A percentile compares a stretch with the other conserved stretches of the same genome.
phyloP scores from a whole-genome alignment of 805 yeast species.

The Candida golubevii region DNA sequence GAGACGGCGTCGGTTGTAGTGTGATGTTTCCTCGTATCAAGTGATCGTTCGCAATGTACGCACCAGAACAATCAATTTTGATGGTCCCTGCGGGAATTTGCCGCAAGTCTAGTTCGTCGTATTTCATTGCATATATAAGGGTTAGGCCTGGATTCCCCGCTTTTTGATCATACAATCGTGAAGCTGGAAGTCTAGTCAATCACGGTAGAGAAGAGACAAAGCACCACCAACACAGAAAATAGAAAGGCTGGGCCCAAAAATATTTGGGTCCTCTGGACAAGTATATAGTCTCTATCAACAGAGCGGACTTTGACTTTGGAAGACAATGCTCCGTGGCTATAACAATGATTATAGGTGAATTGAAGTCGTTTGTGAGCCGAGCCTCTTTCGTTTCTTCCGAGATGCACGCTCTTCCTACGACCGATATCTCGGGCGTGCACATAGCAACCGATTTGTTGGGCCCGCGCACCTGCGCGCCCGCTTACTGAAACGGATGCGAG shows the following conservation, averaged over 20 bases:
- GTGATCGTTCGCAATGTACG: constrained; percentile 42
- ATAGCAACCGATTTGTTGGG: constrained; percentile 2
- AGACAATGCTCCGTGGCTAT: too few relatives aligned
- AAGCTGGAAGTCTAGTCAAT: too few relatives aligned
- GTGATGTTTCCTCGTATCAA: constrained; percentile 22
- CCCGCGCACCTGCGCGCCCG: background rate
- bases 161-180: too few relatives aligned
- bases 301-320: too few relatives aligned
- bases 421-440: constrained; percentile 4
- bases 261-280: too few relatives aligned
- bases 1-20: constrained; percentile 10
- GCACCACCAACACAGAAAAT: too few relatives aligned
- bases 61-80: constrained; percentile 42
- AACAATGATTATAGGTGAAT: too few relatives aligned
- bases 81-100: constrained; percentile 31
- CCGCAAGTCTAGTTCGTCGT: constrained; percentile 15
- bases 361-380: background rate
- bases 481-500: too few relatives aligned
- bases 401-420: background rate
- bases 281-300: too few relatives aligned
- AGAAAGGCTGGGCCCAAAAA: too few relatives aligned
- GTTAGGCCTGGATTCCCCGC: too few relatives aligned
- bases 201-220: too few relatives aligned
- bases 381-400: background rate
- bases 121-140: background rate